These are phyloP conservation scores for Urostyla sp. DNA, from an alignment of 73 alveolate species.

Conservation along the genomic window DNA sequence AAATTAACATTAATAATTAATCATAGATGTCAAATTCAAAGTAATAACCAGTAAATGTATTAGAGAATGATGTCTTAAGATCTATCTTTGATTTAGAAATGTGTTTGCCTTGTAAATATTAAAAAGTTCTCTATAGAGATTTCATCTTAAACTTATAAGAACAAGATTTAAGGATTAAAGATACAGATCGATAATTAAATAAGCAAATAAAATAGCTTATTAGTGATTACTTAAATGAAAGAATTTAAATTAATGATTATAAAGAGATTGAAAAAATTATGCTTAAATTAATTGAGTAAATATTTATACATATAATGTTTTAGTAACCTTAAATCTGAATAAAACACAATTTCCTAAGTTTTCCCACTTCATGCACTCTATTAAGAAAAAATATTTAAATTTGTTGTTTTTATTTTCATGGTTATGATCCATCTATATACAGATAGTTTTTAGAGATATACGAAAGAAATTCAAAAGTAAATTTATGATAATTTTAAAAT, in stretches of 20 bases:
- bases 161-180: not conserved
- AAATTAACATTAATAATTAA: not conserved
- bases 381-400: constrained; percentile 6
- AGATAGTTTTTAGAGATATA: constrained; percentile 1
- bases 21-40: not conserved
- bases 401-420: not conserved
- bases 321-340: not conserved
- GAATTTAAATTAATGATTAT: not conserved
- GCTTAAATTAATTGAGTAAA: not conserved
- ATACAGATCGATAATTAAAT: not conserved
- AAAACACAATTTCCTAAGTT: not conserved
- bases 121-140: constrained; percentile 2
- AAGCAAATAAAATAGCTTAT: not conserved
- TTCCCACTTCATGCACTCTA: constrained; percentile 3
- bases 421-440: not conserved
- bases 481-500: not conserved
- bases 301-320: not conserved
- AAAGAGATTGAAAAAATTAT: constrained; percentile 2
- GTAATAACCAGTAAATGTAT: not conserved
- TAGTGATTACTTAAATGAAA: not conserved
- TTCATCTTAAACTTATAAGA: not conserved
- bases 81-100: constrained; percentile 28
- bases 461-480: constrained; percentile 7
- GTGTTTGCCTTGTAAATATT: constrained; percentile 37
- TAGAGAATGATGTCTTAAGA: constrained; percentile 23